Evolutionary conservation across 208 protist species (phyloP).

Genomic region (Acanthamoeba divionensis): DNA sequence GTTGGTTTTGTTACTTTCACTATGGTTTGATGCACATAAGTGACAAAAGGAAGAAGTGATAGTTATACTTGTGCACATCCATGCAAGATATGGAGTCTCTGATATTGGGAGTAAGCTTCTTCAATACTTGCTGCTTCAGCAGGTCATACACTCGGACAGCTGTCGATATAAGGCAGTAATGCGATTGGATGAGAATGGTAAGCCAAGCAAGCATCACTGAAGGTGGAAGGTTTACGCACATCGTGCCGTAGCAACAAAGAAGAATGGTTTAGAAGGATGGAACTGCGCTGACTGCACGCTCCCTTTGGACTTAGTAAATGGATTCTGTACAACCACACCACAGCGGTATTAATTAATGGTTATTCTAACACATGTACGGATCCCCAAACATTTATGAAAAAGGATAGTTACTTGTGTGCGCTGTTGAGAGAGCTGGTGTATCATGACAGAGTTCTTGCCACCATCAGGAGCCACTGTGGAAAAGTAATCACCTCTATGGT

Average conservation of each 20-base stretch:
- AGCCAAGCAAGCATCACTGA: neutral
- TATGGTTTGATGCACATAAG: neutral
- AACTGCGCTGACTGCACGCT: conserved; percentile 83
- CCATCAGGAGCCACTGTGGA: conserved; percentile 74
- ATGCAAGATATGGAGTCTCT: neutral
- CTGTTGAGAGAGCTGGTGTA: conserved; percentile 82
- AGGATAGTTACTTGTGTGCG: conserved; percentile 44
- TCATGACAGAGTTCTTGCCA: conserved; percentile 72
- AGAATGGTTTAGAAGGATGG: conserved; percentile 97
- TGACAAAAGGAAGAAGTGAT: neutral
- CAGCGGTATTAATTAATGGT: neutral
- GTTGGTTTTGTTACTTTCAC: neutral
- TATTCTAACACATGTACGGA: neutral
- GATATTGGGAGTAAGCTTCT: conserved; percentile 84
- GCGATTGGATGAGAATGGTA: neutral
- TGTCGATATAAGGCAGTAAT: conserved; percentile 61
- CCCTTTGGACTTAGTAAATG: conserved; percentile 76
- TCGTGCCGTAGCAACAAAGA: conserved; percentile 94
- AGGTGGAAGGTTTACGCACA: neutral
- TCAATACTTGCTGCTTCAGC: conserved; percentile 91
- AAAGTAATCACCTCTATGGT: conserved; percentile 87
- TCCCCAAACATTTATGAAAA: neutral
- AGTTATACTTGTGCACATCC: neutral
- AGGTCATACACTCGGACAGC: conserved; percentile 96
- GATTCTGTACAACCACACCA: conserved; percentile 61